Evolutionary conservation across 805 yeast species (phyloP).

Genomic region (Myxozyma melibiosi): DNA sequence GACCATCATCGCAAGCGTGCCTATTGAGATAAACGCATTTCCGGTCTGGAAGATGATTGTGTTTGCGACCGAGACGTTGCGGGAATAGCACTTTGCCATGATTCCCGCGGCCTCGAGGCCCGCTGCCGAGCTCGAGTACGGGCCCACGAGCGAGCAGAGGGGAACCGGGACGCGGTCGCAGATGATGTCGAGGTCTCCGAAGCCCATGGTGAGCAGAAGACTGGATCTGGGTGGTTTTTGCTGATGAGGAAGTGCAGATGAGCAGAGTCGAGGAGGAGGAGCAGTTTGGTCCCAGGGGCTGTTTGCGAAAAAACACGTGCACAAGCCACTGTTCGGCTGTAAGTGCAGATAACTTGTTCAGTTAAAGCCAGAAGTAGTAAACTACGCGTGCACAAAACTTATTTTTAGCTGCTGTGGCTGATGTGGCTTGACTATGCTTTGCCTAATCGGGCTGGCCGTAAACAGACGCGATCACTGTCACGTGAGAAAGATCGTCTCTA

Average conservation of each 20-base stretch:
- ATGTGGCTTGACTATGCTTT: neutral
- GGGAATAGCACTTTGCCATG: conserved; percentile 76
- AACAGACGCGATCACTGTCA: neutral
- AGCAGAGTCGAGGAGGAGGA: neutral
- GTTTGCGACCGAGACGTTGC: conserved; percentile 85
- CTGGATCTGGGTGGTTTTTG: neutral
- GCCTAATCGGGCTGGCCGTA: neutral
- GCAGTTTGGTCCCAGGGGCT: conserved; percentile 2
- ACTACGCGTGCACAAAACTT: neutral
- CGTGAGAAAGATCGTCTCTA: neutral
- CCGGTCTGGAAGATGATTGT: conserved; percentile 90
- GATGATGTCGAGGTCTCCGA: conserved; percentile 64
- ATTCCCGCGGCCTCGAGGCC: conserved; percentile 54
- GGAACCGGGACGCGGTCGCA: conserved; percentile 76
- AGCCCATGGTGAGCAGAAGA: conserved; percentile 58
- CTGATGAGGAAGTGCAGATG: neutral
- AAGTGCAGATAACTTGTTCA: neutral
- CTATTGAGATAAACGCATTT: conserved; percentile 81
- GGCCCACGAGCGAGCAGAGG: conserved; percentile 71
- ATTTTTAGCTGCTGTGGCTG: neutral
- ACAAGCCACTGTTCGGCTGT: too few relatives aligned
- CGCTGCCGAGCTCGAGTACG: conserved; percentile 43
- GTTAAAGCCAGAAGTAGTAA: neutral
- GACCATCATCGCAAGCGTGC: conserved; percentile 62
- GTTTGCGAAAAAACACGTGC: too few relatives aligned